phyloP scores from a whole-genome alignment of 2,329 filamentous ascomycete genomes.

The Monosporascus sp. region DNA sequence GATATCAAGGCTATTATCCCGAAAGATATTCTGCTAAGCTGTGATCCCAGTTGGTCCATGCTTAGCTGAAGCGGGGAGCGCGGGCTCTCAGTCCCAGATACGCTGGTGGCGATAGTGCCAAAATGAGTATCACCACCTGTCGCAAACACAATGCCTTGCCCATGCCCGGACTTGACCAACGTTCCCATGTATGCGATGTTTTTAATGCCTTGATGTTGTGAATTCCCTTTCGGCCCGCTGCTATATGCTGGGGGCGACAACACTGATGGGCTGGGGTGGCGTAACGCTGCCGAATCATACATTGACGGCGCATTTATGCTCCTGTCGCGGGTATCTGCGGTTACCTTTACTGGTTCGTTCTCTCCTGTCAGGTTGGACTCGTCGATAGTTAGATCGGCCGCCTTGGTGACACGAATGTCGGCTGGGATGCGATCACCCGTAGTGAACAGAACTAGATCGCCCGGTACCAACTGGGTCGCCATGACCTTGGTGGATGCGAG shows the following conservation, averaged over 20 bases:
- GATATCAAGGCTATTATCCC: constrained; percentile 91
- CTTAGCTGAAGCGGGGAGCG: constrained; percentile 89
- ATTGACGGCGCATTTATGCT: constrained; percentile 20
- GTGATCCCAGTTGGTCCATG: constrained; percentile 96
- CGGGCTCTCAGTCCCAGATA: constrained; percentile 92
- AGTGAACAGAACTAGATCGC: constrained; percentile 88
- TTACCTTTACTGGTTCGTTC: constrained; percentile 85
- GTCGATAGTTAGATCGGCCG: constrained; percentile 86
- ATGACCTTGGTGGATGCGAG: constrained; percentile 77
- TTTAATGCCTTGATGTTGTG: constrained; percentile 67
- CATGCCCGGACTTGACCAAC: constrained; percentile 87
- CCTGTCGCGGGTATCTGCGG: constrained; percentile 51
- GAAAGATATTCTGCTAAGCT: constrained; percentile 95
- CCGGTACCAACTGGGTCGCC: constrained; percentile 81
- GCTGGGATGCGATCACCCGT: constrained; percentile 95
- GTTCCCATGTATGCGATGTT: constrained; percentile 99
- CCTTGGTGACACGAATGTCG: constrained; percentile 88
- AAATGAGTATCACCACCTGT: constrained; percentile 93
- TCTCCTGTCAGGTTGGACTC: constrained; percentile 96
- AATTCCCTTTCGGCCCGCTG: constrained; percentile 57
- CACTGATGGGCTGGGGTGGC: constrained; percentile 34
- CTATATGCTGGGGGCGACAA: constrained; percentile 50
- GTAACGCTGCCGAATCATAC: constrained; percentile 26
- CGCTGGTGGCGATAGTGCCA: constrained; percentile 88
- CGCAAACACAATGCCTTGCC: constrained; percentile 94